These are phyloP conservation scores for Lumnitzera racemosa DNA, from an alignment of 345 rosid genomes.

Conservation along the genomic window DNA sequence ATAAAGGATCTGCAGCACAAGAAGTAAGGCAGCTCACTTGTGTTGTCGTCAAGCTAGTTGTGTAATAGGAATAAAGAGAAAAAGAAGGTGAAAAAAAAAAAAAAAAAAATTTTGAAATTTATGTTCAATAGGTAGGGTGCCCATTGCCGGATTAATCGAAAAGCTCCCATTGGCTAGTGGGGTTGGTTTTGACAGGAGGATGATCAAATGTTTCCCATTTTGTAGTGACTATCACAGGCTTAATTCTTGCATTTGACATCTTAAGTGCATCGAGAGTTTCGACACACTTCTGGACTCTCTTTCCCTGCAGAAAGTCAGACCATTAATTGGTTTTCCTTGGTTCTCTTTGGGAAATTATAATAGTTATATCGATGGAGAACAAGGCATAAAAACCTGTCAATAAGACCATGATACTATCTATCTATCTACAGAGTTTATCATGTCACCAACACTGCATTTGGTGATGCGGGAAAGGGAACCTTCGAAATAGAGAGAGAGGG, in stretches of 20 bases:
- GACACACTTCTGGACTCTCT: constrained; percentile 40
- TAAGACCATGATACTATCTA: too few relatives aligned
- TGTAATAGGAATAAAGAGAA: too few relatives aligned
- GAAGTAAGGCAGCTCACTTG: too few relatives aligned
- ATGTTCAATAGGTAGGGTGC: too few relatives aligned
- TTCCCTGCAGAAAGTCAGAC: constrained; percentile 15
- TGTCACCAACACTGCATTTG: too few relatives aligned
- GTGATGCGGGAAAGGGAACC: too few relatives aligned
- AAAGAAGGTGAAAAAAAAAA: too few relatives aligned
- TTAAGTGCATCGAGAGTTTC: constrained; percentile 35
- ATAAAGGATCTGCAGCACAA: too few relatives aligned
- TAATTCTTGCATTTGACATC: constrained; percentile 27
- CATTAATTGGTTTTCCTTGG: neutral
- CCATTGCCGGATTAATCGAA: constrained; percentile 25
- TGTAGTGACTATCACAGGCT: constrained; percentile 23
- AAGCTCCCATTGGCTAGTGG: constrained; percentile 22
- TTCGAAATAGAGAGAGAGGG: too few relatives aligned
- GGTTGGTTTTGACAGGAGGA: constrained; percentile 5
- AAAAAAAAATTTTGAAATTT: too few relatives aligned
- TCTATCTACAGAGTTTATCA: too few relatives aligned
- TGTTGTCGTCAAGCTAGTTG: too few relatives aligned
- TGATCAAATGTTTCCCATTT: constrained; percentile 43
- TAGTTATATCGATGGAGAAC: neutral
- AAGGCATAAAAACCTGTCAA: neutral
- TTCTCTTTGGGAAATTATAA: neutral